Conservation (phyloP, 352 stramenopile species). For the Globisporangium barbulae region DNA sequence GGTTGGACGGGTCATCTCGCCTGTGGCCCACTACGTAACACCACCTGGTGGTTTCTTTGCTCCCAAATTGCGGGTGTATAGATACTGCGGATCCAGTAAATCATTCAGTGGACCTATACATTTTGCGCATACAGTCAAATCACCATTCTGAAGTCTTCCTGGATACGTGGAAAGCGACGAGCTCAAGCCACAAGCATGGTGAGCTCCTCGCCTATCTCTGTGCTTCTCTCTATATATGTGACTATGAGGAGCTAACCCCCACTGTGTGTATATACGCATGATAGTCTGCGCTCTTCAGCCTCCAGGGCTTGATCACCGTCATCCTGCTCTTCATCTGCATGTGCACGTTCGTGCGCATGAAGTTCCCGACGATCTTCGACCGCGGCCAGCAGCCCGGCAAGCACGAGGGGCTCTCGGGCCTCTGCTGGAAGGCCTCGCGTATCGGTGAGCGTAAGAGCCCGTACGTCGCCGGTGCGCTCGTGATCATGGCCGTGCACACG, state of each 20-base stretch:
- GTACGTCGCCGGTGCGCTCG: constrained; percentile 78
- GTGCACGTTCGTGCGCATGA: constrained; percentile 95
- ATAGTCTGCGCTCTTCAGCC: constrained; percentile 96
- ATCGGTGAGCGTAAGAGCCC: constrained; percentile 92
- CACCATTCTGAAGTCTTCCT: background rate
- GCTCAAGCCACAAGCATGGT: constrained; percentile 5
- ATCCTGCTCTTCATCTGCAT: constrained; percentile 97
- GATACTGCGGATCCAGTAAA: constrained; percentile 9
- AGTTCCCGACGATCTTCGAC: constrained; percentile 95
- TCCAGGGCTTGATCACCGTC: constrained; percentile 95
- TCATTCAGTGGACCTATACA: constrained; percentile 15
- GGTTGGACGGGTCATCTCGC: constrained; percentile 19
- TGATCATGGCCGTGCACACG: constrained; percentile 90
- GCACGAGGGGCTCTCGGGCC: constrained; percentile 82
- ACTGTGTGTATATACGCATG: constrained; percentile 1
- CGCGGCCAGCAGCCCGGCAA: constrained; percentile 73
- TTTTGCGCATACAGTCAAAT: constrained; percentile 12
- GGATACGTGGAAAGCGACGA: constrained; percentile 9
- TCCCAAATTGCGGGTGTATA: constrained; percentile 18
- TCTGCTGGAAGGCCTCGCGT: constrained; percentile 92
- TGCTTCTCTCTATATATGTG: background rate
- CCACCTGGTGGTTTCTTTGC: constrained; percentile 8
- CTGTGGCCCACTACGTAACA: background rate
- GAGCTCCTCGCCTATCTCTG: background rate
- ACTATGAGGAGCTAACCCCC: background rate